Evolutionary conservation across 2,329 filamentous ascomycete species (phyloP), one percentile per base, ranked within the genome.

Genomic region (Herpotrichia juniperi): DNA sequence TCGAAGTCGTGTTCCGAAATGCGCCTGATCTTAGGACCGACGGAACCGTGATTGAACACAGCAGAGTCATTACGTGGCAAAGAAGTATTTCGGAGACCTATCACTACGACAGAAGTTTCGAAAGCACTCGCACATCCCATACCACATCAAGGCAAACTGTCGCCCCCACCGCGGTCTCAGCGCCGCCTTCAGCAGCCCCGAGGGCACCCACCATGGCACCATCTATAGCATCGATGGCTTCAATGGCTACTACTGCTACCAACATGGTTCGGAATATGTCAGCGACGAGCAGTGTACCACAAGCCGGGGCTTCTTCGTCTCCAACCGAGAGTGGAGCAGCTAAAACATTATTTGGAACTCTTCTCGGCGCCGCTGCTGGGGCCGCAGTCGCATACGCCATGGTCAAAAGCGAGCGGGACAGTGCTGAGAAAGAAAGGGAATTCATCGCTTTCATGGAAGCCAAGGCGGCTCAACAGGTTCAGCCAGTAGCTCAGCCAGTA

Each of bases 351-450:
- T 81, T 94, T 40, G 89, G 91, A 7, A 88, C 89, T 7, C 78
- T 96, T 10, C 80, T 96, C 43, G 91, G 90, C 37, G 90, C 89
- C 26, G 90, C 90, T 14, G 90, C 90, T 16, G 89, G 89, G 32
- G 89, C 87, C 30, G 89, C 88, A 9, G 78, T 90, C 34, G 88
- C 90, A 9, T 96, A 94, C 73, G 86, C 85, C 19, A 87, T 91
- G 77, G 81, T 86, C 57, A 86, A 83, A 59, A 80, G 81, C 53
- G 86, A 89, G 57, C 66, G 69, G 45, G 75, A 78, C 46, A 79
- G 76, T 53, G 74, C 75, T 19, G 71, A 69, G 53, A 75, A 77
- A 51, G 78, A 80, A 56, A 60, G 69, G 4, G 75, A 74, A 17
- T 75, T 73, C 61, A 66, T 64, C 47, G 66, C 68, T 16, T 71